Base-by-base conservation (phyloP, 805 yeast species). In the Priceomyces medius region DNA sequence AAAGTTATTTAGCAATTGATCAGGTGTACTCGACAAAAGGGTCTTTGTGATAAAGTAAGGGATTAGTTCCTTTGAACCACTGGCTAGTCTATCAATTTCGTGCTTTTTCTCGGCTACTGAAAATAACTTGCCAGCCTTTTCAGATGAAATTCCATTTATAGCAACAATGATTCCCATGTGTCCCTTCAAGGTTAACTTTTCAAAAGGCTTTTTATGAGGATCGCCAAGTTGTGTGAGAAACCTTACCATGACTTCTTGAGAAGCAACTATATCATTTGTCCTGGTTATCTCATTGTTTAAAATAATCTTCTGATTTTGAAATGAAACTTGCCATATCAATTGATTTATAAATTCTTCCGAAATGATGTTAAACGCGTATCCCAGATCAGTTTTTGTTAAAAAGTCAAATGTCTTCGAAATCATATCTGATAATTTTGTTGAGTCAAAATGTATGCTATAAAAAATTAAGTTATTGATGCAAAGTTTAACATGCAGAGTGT, bases 131-230 rank as follows among this genome's bases (percentile, higher is more conserved):
- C 42, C 37, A 1, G 71, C 66, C 27, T 64, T 63, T 14, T 42
- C 52, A 7, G 32, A 38, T 4, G 66, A 58, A 12, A 55, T 50
- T 12, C 41, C 38, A 4, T 54, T 45, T 4, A 68, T 50, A 0
- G 69, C 59, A 16, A 68, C 38, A 1, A 59, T 63, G 1, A 70
- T 54, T 2, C 73, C 76, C 63, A 70, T 58, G 42, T 61, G 56
- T 2, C 68, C 71, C 29, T 54, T 46, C 12, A 67, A 55, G 19
- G 45, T 48, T 7, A 70, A 48, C 2, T 46, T 42, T 9, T 49
- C 39, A 37, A 51, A 46, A 2, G 56, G 47, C 10, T 46, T 46
- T 19, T 31, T 34, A 2, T 32, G 17, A 2, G 32, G 23, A 9
- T 38, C 35, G 5, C 42, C 45, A 8, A 35, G 14, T 21, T 35